Conservation (phyloP, 202 grass and related monocot genomes). For the Carex arenaria region DNA sequence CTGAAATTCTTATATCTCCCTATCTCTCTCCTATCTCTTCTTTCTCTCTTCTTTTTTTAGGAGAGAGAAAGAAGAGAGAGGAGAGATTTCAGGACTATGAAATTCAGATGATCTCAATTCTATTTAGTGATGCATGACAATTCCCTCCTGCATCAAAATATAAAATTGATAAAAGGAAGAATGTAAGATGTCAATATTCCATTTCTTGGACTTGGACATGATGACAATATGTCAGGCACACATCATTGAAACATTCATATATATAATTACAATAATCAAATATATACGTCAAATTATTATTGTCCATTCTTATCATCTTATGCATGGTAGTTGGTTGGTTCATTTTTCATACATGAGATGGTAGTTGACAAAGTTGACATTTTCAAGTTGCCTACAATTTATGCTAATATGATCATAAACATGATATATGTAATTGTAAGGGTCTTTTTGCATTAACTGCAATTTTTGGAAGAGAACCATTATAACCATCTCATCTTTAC, state of each 20-base stretch:
- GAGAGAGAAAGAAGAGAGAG: no score
- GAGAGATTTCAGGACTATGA: no score
- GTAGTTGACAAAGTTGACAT: not conserved
- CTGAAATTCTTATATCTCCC: no score
- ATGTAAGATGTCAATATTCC: not conserved
- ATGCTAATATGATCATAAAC: not conserved
- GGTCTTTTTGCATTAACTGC: not conserved
- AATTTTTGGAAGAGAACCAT: not conserved
- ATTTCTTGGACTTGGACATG: not conserved
- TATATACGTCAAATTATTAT: not conserved
- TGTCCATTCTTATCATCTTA: not conserved
- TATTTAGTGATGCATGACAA: not conserved
- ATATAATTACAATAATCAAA: not conserved
- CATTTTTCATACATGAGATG: no score
- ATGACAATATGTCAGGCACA: not conserved
- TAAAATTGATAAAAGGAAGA: not conserved
- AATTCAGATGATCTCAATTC: no score
- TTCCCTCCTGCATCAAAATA: not conserved
- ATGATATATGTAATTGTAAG: not conserved
- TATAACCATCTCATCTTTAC: not conserved
- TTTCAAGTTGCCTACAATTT: not conserved
- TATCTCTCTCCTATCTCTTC: no score
- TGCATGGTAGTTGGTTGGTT: not conserved
- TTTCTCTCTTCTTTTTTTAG: no score
- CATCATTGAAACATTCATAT: not conserved